Base-by-base conservation (phyloP, 1,284 basidiomycete genomes). In the Sporisorium graminicola region DNA sequence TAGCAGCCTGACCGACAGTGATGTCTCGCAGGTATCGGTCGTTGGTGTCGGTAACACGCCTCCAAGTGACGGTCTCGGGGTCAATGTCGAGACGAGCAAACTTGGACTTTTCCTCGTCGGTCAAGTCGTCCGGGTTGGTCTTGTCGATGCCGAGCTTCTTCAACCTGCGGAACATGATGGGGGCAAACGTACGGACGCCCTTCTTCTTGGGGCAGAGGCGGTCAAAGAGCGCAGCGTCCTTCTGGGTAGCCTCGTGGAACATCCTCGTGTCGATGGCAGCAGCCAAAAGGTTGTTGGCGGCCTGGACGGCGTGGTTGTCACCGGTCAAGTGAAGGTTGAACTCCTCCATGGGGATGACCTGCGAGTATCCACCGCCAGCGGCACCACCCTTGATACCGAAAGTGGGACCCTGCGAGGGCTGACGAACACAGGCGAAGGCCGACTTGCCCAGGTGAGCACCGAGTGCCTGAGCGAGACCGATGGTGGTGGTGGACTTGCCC, bases 321-420 rank as follows among this genome's bases (percentile, higher is more conserved):
- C 96, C 96, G 43, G 96, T 99, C 85, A 99, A 88, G 86, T 99
- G 97, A 63, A 96, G 87, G 86, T 96, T 97, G 87, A 97, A 97
- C 91, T 98, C 95, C 84, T 98, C 95, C 95, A 98, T 98, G 58
- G 95, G 95, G 87, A 98, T 98, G 82, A 99, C 94, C 86, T 99
- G 96, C 85, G 94, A 95, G 89, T 99, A 99, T 65, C 96, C 96
- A 79, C 96, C 96, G 60, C 97, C 96, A 58, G 96, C 96, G 35
- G 96, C 97, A 83, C 97, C 97, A 81, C 96, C 96, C 88, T 99
- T 99, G 89, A 99, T 98, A 85, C 97, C 96, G 85, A 99, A 99
- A 0, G 96, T 99, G 31, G 96, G 96, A 18, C 97, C 96, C 87
- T 99, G 96, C 86, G 94, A 96, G 2, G 96, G 96, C 86, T 99